Base-by-base conservation (phyloP, 2,329 filamentous ascomycete species). In the Botryotinia narcissicola region DNA sequence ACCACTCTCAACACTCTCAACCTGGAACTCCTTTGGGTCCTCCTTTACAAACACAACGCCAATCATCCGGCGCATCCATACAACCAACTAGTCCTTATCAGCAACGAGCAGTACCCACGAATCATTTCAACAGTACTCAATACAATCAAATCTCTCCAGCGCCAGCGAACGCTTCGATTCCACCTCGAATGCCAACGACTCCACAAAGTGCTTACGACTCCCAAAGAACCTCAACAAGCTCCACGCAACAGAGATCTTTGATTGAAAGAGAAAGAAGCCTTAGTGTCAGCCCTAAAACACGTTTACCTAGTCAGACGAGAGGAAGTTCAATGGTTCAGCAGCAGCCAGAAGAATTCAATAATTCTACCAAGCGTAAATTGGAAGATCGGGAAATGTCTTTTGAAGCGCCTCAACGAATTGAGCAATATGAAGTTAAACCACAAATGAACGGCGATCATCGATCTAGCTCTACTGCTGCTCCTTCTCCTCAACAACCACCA, bases 261-360 rank as follows among this genome's bases (percentile, higher is more conserved):
- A 86, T 86, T 76, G 91, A 93, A 72, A 88, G 91, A 78, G 92
- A 93, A 75, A 85, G 87, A 68, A 93, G 91, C 80, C 82, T 92
- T 71, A 95, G 92, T 79, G 89, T 95, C 69, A 95, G 92, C 80
- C 93, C 93, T 44, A 94, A 93, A 83, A 94, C 92, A 51, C 86
- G 88, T 75, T 84, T 91, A 25, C 78, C 81, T 10, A 80, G 81
- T 70, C 77, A 76, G 73, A 73, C 79, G 20, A 72, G 74, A 72
- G 74, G 62, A 57, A 68, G 77, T 44, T 73, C 75, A 16, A 69
- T 74, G 32, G 22, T 60, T 68, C 73, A 63, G 25, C 57, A 60
- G 37, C 72, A 76, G 74, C 75, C 72, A 10, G 77, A 79, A 70
- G 78, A 76, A 71, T 74, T 70, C 10, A 74, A 76, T 12, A 73